Base-by-base conservation (phyloP, 495 filamentous ascomycete species). In the Delitschia confertaspora region DNA sequence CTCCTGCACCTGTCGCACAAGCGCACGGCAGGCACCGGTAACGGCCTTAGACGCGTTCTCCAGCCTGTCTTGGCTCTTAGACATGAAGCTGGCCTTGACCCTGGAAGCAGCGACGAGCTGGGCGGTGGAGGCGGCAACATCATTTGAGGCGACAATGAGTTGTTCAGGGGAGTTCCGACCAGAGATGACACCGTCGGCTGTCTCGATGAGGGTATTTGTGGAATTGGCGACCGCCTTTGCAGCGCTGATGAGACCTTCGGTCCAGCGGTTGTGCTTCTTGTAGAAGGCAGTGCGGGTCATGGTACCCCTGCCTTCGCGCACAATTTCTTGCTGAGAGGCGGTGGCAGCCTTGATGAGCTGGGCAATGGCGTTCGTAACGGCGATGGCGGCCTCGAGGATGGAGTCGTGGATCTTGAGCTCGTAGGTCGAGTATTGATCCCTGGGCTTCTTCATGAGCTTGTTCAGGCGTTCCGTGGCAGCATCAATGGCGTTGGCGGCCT, bases 241-340 rank as follows among this genome's bases (percentile, higher is more conserved):
- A 3, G 91, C 91, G 24, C 85, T 93, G 61, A 98, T 94, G 33
- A 98, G 74, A 34, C 91, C 91, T 60, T 98, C 93, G 0, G 91
- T 96, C 91, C 91, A 98, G 29, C 91, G 79, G 55, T 85, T 85
- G 72, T 95, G 93, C 69, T 94, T 94, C 75, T 98, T 98, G 79
- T 98, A 98, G 71, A 96, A 98, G 25, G 87, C 85, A n/a, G 89
- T 88, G 18, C 78, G 74, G 27, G 87, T 91, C 26, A 85, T 83
- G 41, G 78, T 82, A 40, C 91, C 91, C 9, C 85, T 80, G 11
- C 91, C 91, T 58, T 94, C 85, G 32, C 86, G 79, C n/a, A 98
- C 91, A 58, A 98, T 98, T 65, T 98, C 91, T 60, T 94, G 81
- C 60, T 98, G 91, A 1, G 87, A 88, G 25, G 74, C 79, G 2